A percentile compares a stretch with the other conserved stretches of the same genome.
Evolutionary conservation across 805 yeast species (phyloP).

Genomic region (Wickerhamomyces ciferrii): DNA sequence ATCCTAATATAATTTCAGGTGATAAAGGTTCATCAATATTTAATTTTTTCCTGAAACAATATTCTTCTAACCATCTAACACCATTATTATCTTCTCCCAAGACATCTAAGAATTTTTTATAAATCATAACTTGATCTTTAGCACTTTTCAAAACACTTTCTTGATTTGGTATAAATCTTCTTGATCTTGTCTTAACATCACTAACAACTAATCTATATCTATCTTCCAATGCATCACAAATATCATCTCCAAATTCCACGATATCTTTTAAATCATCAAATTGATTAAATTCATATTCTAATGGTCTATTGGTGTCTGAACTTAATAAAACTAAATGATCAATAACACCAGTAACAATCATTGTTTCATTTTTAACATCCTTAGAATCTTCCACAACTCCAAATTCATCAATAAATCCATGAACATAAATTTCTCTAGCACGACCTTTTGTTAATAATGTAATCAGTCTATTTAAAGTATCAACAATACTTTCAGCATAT

Average conservation of each 20-base stretch:
- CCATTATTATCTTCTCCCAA: constrained; percentile 24
- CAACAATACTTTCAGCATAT: constrained; percentile 32
- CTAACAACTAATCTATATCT: constrained; percentile 28
- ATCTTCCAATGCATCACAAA: constrained; percentile 12
- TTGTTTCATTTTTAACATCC: constrained; percentile 20
- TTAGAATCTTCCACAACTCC: constrained; percentile 3
- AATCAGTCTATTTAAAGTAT: constrained; percentile 35
- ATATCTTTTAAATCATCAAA: constrained; percentile 9
- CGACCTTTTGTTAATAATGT: constrained; percentile 40
- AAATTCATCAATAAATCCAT: constrained; percentile 22
- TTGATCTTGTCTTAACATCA: constrained; percentile 61
- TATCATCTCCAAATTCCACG: constrained; percentile 5
- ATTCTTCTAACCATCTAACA: constrained; percentile 38
- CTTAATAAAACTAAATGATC: constrained; percentile 38
- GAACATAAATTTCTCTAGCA: constrained; percentile 56
- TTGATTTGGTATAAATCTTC: constrained; percentile 41
- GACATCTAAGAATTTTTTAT: constrained; percentile 41
- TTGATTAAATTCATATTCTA: constrained; percentile 1
- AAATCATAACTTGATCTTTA: constrained; percentile 56
- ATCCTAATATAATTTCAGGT: constrained; percentile 31
- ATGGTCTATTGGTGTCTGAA: constrained; percentile 3
- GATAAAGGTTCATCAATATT: constrained; percentile 45
- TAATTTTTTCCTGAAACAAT: constrained; percentile 40
- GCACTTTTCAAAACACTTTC: constrained; percentile 42
- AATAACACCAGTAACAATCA: constrained; percentile 59